Evolutionary conservation across 306 rosid genomes (phyloP), one percentile per base, ranked within the genome.

Genomic region (Oxytropis ochrocephala): DNA sequence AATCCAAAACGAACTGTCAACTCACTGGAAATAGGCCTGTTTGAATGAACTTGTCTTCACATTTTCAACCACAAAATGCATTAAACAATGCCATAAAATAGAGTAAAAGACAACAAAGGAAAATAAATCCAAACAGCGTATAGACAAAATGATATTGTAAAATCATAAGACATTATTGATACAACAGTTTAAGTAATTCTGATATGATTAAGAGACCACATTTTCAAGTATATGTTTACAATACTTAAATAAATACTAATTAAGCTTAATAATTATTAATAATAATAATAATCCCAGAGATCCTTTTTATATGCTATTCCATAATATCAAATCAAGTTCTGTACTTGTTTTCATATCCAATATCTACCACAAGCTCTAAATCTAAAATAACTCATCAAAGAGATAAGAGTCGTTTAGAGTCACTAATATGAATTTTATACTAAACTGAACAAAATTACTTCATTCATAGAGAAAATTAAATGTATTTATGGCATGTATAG

Each of bases 401-500:
- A 48, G 33, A 54, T 32, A 42, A 51, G 64, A 17, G 29, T 59
- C 57, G 3, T 65, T 71, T 27, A 52, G 51, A 71, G 43, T 59
- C 71, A 73, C 65, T 70, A 41, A 65, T 33, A 27, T 47, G n/a
- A 60, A 42, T 41, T 62, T 67, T 47, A 69, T 63, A 69, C 13
- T 47, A 72, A 53, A n/a, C 33, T 53, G 35, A 43, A 67, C 66
- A 74, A 69, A 67, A 67, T 21, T 50, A 73, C 47, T 55, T 8
- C 49, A 56, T 42, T 67, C n/a, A 67, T 44, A 77, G 44, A 54
- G 9, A 73, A 61, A 19, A 67, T 50, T 19, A 32, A 14, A 30
- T 9, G 18, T 41, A 2, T 49, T 93, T 90, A 93, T 47, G 99
- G 99, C 91, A 91, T 88, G 87, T 81, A 94, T 59, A 87, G 67